A percentile compares a stretch with the other conserved stretches of the same genome.
These are phyloP conservation scores for Capillidium heterosporum DNA, from an alignment of 371 early-diverging fungal species.

Conservation along the genomic window DNA sequence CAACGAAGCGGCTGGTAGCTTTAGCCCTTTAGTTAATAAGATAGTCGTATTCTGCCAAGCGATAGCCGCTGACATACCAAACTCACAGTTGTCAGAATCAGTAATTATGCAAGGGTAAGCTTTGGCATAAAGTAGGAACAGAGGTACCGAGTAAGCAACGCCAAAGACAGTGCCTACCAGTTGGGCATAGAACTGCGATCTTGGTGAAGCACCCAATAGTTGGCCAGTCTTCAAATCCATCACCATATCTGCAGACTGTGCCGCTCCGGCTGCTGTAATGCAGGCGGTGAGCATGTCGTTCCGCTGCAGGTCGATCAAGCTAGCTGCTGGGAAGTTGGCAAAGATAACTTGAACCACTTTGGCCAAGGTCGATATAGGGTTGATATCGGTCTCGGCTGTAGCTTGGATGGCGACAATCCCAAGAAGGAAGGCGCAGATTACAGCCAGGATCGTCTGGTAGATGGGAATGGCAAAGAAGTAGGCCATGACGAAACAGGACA, in stretches of 20 bases:
- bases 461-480: conserved; percentile 32
- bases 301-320: conserved; percentile 18
- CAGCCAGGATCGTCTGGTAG: conserved; percentile 29
- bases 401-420: conserved; percentile 50
- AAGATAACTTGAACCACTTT: conserved; percentile 42
- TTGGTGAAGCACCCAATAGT: conserved; percentile 32
- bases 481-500: conserved; percentile 35
- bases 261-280: conserved; percentile 32
- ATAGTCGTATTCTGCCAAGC: not conserved
- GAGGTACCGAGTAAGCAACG: conserved; percentile 27
- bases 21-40: not conserved
- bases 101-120: conserved; percentile 5
- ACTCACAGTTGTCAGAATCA: not conserved
- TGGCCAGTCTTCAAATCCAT: conserved; percentile 44
- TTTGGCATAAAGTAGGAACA: conserved; percentile 16
- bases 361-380: conserved; percentile 35
- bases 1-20: not conserved
- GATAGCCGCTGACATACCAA: not conserved
- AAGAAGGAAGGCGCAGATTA: conserved; percentile 40
- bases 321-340: conserved; percentile 25
- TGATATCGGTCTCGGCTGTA: conserved; percentile 38
- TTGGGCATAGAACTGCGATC: conserved; percentile 41
- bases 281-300: conserved; percentile 38
- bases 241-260: conserved; percentile 45
- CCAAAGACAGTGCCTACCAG: conserved; percentile 37